Evolutionary conservation across 2,329 filamentous ascomycete genomes (phyloP), one percentile per base, ranked within the genome.

Genomic region (Fusarium abutilonis): DNA sequence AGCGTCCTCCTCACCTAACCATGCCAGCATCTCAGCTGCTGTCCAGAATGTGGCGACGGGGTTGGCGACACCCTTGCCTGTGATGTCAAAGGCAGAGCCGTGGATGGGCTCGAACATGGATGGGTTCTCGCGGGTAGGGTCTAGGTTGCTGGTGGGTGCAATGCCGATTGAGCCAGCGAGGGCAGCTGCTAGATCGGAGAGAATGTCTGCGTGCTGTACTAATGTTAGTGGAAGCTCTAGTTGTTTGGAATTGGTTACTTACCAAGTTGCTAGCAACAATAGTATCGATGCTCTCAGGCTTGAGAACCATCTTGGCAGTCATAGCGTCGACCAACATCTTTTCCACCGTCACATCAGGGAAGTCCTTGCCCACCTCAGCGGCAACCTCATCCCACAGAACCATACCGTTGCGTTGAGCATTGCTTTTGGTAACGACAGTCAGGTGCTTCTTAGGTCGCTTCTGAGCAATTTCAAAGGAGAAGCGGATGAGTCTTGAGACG

Each of bases 121-220:
- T 63, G 85, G 64, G 73, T 85, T 70, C 73, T 83, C 26, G 71
- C 83, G 72, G 1, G 75, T 78, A 1, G 88, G 88, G 63, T 91
- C 88, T 1, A 91, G 78, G 65, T 90, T 90, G 44, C 82, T 85
- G 0, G 88, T 90, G 4, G 89, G 88, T 4, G 89, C 89, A 55
- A 92, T 90, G 9, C 89, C 88, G 58, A 91, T 91, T 3, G 84
- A 88, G 0, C 89, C 89, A 3, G 88, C 88, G 7, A 91, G 77
- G 0, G 88, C 87, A 13, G 89, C 88, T 6, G 88, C 89, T 17
- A 91, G 78, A 68, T 91, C 89, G 1, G 87, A 89, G 5, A 91
- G 81, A 45, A 90, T 89, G 60, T 90, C 88, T 6, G 86, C 87
- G 59, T 81, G 79, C 60, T 75, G 10, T 1, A 6, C 21, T 1